Percentiles rank a stretch among this genome's conserved stretches.
These are phyloP conservation scores for Sphaerostilbella broomeana DNA, from an alignment of 2,329 filamentous ascomycete species.

Conservation along the genomic window DNA sequence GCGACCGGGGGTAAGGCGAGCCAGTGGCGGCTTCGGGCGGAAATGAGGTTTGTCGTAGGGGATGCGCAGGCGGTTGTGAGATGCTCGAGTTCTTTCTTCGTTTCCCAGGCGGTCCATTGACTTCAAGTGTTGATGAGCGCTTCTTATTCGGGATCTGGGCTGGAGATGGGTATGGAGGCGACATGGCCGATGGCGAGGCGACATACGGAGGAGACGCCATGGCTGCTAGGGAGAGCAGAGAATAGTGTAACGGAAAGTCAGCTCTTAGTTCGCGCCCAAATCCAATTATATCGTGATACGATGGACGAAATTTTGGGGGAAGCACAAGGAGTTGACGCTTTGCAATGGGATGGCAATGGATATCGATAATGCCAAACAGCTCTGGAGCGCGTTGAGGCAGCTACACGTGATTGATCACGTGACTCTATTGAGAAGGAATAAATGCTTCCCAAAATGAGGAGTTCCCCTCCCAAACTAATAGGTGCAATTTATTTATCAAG, in stretches of 20 bases:
- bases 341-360: no score
- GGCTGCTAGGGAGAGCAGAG: no score
- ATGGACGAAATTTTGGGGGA: no score
- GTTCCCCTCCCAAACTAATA: no score
- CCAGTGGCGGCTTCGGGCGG: slow-evolving; percentile 55
- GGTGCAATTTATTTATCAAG: no score
- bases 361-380: no score
- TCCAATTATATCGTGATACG: no score
- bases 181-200: slow-evolving; percentile 46
- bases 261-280: no score
- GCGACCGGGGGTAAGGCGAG: slow-evolving; percentile 55
- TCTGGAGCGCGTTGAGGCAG: slow-evolving; percentile 11
- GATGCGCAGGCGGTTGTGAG: slow-evolving; percentile 55
- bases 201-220: slow-evolving; percentile 53
- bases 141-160: slow-evolving; percentile 52
- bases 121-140: slow-evolving; percentile 49
- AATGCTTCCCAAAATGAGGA: no score
- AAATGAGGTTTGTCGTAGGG: slow-evolving; percentile 75
- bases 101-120: slow-evolving; percentile 48
- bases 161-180: slow-evolving; percentile 47
- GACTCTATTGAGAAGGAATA: not conserved
- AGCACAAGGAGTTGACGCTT: no score
- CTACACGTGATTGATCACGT: slow-evolving; percentile 8
- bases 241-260: no score
- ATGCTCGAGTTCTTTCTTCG: slow-evolving; percentile 65